A percentile compares a stretch with the other conserved stretches of the same genome.
These are phyloP conservation scores for Fusarium sp. DNA, from an alignment of 2,329 filamentous ascomycete species.

Conservation along the genomic window DNA sequence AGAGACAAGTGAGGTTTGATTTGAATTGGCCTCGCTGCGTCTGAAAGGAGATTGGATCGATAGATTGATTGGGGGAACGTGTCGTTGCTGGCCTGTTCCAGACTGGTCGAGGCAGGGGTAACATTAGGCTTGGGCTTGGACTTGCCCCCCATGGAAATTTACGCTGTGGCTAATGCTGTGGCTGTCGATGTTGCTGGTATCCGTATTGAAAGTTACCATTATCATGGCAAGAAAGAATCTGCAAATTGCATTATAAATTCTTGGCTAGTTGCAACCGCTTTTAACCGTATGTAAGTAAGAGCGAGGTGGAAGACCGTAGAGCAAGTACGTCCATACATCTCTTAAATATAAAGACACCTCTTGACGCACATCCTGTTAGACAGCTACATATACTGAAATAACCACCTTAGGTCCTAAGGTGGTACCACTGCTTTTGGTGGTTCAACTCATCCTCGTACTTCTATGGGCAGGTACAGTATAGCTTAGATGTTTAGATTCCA, in stretches of 20 bases:
- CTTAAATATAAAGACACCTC: too few relatives aligned
- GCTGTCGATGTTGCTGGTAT: slow-evolving; percentile 18
- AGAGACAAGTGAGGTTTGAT: slow-evolving; percentile 45
- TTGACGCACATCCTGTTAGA: too few relatives aligned
- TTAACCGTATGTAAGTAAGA: too few relatives aligned
- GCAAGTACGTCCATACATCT: too few relatives aligned
- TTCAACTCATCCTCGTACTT: neutral
- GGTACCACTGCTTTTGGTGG: too few relatives aligned
- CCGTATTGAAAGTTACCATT: neutral
- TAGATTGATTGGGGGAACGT: slow-evolving; percentile 30
- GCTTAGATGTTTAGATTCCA: neutral
- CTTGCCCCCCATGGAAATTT: neutral
- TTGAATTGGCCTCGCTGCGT: slow-evolving; percentile 31
- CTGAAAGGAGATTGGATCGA: slow-evolving; percentile 42
- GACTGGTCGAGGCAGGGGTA: slow-evolving; percentile 22
- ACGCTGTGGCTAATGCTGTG: slow-evolving; percentile 2
- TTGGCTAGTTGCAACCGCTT: too few relatives aligned
- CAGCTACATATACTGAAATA: too few relatives aligned
- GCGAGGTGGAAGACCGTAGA: too few relatives aligned
- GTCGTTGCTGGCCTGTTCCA: slow-evolving; percentile 41
- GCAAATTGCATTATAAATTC: too few relatives aligned
- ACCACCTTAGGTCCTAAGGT: too few relatives aligned
- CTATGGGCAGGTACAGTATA: neutral
- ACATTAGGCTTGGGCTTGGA: neutral
- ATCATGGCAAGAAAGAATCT: neutral